phyloP scores from a whole-genome alignment of 768 basidiomycete species.

The Leccinum incarnatum region DNA sequence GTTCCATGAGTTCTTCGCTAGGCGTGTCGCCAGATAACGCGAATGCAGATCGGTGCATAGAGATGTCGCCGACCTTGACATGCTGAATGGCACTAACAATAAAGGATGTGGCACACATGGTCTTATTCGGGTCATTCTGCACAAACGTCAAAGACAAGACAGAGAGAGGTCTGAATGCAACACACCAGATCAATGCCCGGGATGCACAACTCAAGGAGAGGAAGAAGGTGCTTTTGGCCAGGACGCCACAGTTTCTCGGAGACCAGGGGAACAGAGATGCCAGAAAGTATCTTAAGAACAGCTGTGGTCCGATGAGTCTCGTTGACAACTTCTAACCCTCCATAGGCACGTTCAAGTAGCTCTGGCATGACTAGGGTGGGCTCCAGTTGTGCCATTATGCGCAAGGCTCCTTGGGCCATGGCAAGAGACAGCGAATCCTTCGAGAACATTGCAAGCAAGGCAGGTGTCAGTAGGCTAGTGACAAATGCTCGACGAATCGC shows the following conservation, averaged over 20 bases:
- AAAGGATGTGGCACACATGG: constrained; percentile 76
- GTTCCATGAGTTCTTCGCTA: constrained; percentile 51
- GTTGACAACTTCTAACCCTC: constrained; percentile 88
- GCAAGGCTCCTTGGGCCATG: constrained; percentile 79
- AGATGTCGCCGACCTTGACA: constrained; percentile 76
- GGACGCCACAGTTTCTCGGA: constrained; percentile 77
- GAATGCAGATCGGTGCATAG: constrained; percentile 55
- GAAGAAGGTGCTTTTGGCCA: constrained; percentile 86
- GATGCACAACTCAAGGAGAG: constrained; percentile 82
- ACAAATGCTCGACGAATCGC: constrained; percentile 83
- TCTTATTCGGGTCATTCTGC: constrained; percentile 80
- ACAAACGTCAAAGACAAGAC: constrained; percentile 1
- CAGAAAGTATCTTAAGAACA: constrained; percentile 79
- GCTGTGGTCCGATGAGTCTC: constrained; percentile 96
- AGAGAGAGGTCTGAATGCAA: neutral
- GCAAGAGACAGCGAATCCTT: constrained; percentile 79
- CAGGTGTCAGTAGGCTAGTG: constrained; percentile 75
- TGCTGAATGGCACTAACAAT: constrained; percentile 71
- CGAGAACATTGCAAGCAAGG: constrained; percentile 87
- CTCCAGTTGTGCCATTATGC: constrained; percentile 74
- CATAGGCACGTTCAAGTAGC: constrained; percentile 85
- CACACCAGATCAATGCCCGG: constrained; percentile 89
- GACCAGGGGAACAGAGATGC: constrained; percentile 71
- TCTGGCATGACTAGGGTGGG: constrained; percentile 87
- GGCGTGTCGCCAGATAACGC: constrained; percentile 53